These are phyloP conservation scores for Malus asiatica DNA, from an alignment of 306 rosid species.

Conservation along the genomic window DNA sequence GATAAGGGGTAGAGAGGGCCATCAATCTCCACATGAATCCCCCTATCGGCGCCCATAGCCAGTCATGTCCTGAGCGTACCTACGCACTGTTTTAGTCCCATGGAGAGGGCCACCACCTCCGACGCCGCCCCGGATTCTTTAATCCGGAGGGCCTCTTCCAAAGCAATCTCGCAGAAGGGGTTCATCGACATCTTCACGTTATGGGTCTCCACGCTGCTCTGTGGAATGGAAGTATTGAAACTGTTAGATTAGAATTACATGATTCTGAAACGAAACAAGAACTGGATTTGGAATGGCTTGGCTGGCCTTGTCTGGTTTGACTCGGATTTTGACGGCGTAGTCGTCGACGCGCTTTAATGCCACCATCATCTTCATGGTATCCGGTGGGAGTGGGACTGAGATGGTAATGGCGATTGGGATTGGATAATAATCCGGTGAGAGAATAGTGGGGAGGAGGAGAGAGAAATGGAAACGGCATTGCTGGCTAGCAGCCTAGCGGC, in stretches of 20 bases:
- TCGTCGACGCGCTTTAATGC: constrained; percentile 76
- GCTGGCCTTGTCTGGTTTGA: constrained; percentile 64
- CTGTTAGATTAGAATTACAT: not conserved
- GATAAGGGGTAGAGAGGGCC: constrained; percentile 50
- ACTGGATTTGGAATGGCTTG: not conserved
- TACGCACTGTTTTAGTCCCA: constrained; percentile 69
- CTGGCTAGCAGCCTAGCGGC: not conserved
- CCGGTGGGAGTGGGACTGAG: not conserved
- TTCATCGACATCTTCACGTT: constrained; percentile 99
- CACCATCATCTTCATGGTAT: constrained; percentile 85
- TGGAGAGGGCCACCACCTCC: constrained; percentile 78
- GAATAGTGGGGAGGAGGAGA: not conserved
- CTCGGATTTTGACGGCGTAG: constrained; percentile 94
- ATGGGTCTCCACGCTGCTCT: constrained; percentile 89
- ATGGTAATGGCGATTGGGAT: not conserved
- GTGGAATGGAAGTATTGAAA: not conserved
- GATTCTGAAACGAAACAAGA: constrained; percentile 6
- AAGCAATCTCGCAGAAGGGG: constrained; percentile 92
- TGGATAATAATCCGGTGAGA: not conserved
- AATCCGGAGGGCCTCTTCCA: constrained; percentile 85
- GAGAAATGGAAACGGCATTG: not conserved
- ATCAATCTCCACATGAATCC: constrained; percentile 63
- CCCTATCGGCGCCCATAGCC: constrained; percentile 94
- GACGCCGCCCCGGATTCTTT: constrained; percentile 72
- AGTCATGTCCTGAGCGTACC: constrained; percentile 83